Base-by-base conservation (phyloP, 208 protist species). In the Strigomonas galati region DNA sequence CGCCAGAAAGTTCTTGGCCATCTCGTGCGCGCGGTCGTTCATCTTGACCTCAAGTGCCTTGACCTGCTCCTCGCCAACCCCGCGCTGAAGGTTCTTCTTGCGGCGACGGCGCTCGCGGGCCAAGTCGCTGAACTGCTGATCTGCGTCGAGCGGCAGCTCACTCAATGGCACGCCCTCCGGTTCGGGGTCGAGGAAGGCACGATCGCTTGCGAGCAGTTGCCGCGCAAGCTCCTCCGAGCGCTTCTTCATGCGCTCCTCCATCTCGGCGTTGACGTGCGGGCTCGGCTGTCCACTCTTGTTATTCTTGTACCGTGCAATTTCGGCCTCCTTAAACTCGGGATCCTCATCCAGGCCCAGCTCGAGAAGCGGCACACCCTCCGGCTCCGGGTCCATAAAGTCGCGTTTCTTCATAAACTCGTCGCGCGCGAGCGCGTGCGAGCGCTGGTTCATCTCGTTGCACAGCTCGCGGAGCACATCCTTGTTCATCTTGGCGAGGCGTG, bases 331-430 rank as follows among this genome's bases (percentile, higher is more conserved):
- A 65, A 94, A 94, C 55, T 86, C 75, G 1, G 75, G 79, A 54
- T 94, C 89, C 63, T 84, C 79, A 72, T 91, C 82, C 35, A 94
- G 81, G 26, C 79, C 77, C 7, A 94, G 61, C 65, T 90, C 78
- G 31, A 59, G 63, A 32, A 94, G 70, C 24, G 84, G 80, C 49
- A 95, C 74, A 57, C 84, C 89, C 70, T 91, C 83, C 3, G 78
- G 76, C 35, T 91, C 89, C 28, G 67, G 74, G 26, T 84, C 71
- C 84, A 95, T 85, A 51, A 92, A 92, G 55, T 43, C 74, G 48
- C 89, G 89, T 30, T 59, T 61, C 69, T 82, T 85, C 51, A 65
- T 71, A 62, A 95, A 92, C 63, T 78, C 82, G 19, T 78, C 69
- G 9, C 78, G 73, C 5, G 89, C 89, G 30, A 95, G 64, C 21